phyloP scores from a whole-genome alignment of 257 asterid genomes.

The Gardenia jasminoides region DNA sequence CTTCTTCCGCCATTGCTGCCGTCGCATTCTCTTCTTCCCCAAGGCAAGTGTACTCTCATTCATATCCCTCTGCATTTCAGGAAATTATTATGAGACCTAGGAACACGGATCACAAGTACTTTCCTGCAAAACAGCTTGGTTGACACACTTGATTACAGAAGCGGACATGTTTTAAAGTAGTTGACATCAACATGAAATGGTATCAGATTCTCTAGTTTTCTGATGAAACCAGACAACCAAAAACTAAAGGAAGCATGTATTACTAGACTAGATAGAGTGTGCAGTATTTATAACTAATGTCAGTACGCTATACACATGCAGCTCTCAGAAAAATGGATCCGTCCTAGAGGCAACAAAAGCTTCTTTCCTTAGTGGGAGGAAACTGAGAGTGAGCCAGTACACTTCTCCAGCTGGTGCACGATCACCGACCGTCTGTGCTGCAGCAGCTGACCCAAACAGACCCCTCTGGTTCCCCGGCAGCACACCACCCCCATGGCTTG shows the following conservation, averaged over 20 bases:
- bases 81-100: neutral
- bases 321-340: slow-evolving; percentile 65
- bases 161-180: neutral
- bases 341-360: slow-evolving; percentile 60
- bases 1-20: slow-evolving; percentile 91
- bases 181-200: neutral
- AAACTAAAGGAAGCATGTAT: neutral
- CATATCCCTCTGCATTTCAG: neutral
- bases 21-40: slow-evolving; percentile 79
- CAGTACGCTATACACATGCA: slow-evolving; percentile 19
- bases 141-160: neutral
- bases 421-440: slow-evolving; percentile 50
- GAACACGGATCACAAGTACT: neutral
- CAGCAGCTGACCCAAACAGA: slow-evolving; percentile 84
- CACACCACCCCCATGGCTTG: slow-evolving; percentile 97
- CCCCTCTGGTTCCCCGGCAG: slow-evolving; percentile 99
- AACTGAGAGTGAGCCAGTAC: slow-evolving; percentile 53
- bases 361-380: slow-evolving; percentile 76
- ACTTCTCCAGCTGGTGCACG: slow-evolving; percentile 42
- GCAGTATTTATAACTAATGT: neutral
- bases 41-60: slow-evolving; percentile 57
- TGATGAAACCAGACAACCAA: too few species aligned
- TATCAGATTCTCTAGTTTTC: neutral
- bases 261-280: neutral
- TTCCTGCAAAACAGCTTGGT: neutral